These are phyloP conservation scores for Penicillium goetzii DNA, from an alignment of 495 filamentous ascomycete genomes.

Conservation along the genomic window DNA sequence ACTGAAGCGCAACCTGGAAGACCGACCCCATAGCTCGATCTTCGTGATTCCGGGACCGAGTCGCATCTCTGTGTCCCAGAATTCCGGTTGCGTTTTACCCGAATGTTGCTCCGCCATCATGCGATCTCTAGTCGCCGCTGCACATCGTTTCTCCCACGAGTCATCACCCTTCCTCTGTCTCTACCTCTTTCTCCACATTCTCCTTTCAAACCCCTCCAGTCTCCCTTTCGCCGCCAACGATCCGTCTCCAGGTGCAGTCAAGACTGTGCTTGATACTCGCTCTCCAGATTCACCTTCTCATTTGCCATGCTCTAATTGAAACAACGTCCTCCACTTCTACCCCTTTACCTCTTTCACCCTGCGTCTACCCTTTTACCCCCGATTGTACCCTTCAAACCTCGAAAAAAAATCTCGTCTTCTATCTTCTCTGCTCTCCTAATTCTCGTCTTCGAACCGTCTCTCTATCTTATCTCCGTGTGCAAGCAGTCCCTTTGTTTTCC, in stretches of 20 bases:
- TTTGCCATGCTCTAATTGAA: conserved; percentile 12
- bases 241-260: conserved; percentile 9
- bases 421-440: conserved; percentile 25
- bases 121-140: conserved; percentile 9
- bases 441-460: conserved; percentile 15
- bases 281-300: conserved; percentile 11
- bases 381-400: conserved; percentile 17
- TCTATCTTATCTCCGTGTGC: conserved; percentile 21
- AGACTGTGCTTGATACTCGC: conserved; percentile 9
- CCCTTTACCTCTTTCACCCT: background rate
- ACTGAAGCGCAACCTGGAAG: conserved; percentile 27
- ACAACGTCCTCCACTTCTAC: conserved; percentile 14
- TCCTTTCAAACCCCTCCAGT: conserved; percentile 1
- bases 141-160: background rate
- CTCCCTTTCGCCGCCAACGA: background rate
- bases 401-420: conserved; percentile 28
- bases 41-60: background rate
- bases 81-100: conserved; percentile 1
- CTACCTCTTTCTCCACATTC: conserved; percentile 24
- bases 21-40: conserved; percentile 2
- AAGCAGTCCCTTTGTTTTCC: conserved; percentile 14
- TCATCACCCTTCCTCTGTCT: conserved; percentile 16
- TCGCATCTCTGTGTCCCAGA: background rate
- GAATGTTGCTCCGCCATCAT: conserved; percentile 2
- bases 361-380: conserved; percentile 11